A percentile compares a stretch with the other conserved stretches of the same genome.
Evolutionary conservation across 768 basidiomycete genomes (phyloP).

Genomic region (Auricularia heimuer): DNA sequence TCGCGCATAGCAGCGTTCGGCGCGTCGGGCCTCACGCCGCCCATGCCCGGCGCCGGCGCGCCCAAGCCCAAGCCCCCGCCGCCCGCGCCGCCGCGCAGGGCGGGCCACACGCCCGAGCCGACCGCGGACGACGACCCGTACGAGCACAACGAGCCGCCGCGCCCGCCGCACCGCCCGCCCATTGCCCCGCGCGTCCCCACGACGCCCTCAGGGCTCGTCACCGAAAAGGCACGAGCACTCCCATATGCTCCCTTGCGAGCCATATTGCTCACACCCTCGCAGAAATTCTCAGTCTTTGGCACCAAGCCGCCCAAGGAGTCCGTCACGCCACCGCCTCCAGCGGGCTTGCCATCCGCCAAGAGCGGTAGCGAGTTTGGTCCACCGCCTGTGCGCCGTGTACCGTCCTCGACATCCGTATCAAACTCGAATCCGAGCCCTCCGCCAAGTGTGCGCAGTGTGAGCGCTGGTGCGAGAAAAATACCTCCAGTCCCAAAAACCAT

Average conservation of each 20-base stretch:
- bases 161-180: constrained; percentile 8
- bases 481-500: neutral
- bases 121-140: constrained; percentile 10
- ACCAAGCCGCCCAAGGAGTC: neutral
- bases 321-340: constrained; percentile 23
- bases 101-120: constrained; percentile 6
- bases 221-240: constrained; percentile 11
- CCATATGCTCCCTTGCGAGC: too few relatives aligned
- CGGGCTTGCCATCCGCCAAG: constrained; percentile 34
- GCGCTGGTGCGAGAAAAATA: constrained; percentile 3
- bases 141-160: neutral
- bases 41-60: neutral
- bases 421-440: constrained; percentile 17
- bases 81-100: constrained; percentile 18
- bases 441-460: constrained; percentile 23
- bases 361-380: constrained; percentile 33
- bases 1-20: neutral
- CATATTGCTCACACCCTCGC: too few relatives aligned
- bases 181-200: constrained; percentile 4
- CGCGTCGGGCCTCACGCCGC: neutral
- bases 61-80: constrained; percentile 4
- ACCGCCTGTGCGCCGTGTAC: constrained; percentile 38
- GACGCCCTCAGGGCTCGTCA: constrained; percentile 10
- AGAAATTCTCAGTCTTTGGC: neutral
- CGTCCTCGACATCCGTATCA: constrained; percentile 13